These are phyloP conservation scores for Lactifluus piperatus DNA, from an alignment of 768 basidiomycete genomes.

Conservation along the genomic window DNA sequence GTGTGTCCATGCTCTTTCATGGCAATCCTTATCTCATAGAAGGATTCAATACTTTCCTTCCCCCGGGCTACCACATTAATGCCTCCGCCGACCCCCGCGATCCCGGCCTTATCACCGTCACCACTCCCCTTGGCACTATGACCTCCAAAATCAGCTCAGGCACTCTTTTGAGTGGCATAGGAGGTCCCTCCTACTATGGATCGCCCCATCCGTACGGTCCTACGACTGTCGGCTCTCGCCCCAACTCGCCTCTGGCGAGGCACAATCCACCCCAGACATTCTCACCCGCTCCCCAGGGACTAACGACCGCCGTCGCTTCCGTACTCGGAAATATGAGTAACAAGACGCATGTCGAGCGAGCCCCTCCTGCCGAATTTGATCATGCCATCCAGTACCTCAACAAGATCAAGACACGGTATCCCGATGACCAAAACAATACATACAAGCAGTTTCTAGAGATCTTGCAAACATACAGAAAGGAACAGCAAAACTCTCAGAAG, in stretches of 20 bases:
- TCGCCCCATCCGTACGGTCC: conserved; percentile 30
- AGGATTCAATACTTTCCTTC: conserved; percentile 97
- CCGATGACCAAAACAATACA: conserved; percentile 74
- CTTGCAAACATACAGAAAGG: conserved; percentile 80
- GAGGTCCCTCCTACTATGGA: conserved; percentile 25
- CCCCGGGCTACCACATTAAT: conserved; percentile 90
- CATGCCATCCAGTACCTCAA: conserved; percentile 97
- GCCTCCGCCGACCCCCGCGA: conserved; percentile 62
- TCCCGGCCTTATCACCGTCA: conserved; percentile 70
- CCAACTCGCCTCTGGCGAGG: conserved; percentile 26
- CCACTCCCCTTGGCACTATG: conserved; percentile 66
- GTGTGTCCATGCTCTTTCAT: conserved; percentile 87
- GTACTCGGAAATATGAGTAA: conserved; percentile 24
- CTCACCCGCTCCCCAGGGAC: conserved; percentile 30
- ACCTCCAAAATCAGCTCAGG: conserved; percentile 50
- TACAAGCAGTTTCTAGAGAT: conserved; percentile 89
- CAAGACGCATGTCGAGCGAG: conserved; percentile 41
- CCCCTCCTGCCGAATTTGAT: conserved; percentile 66
- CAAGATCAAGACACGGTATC: conserved; percentile 92
- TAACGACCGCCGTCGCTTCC: conserved; percentile 15
- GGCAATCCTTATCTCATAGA: conserved; percentile 87
- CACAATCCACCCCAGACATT: conserved; percentile 34
- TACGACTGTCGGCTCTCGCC: conserved; percentile 27
- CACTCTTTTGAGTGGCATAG: conserved; percentile 26
- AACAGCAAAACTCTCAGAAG: conserved; percentile 39